Evolutionary conservation across 2,329 filamentous ascomycete genomes (phyloP).

Genomic region (Colletotrichum graminicola): DNA sequence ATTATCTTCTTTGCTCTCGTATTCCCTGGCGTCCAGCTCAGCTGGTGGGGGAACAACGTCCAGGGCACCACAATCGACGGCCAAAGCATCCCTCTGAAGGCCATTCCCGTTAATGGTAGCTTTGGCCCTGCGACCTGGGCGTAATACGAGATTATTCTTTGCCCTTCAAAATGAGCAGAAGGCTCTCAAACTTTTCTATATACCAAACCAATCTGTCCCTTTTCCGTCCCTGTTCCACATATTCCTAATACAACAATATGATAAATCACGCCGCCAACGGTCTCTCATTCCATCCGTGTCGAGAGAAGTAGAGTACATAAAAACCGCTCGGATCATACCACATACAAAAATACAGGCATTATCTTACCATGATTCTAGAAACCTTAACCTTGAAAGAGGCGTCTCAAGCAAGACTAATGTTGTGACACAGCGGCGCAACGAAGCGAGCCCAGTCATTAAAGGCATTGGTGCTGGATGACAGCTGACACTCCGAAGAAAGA

Average conservation of each 20-base stretch:
- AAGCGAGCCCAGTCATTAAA: constrained; percentile 58
- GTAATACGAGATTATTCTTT: neutral
- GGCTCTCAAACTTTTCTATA: neutral
- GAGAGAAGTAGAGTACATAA: neutral
- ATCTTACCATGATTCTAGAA: neutral
- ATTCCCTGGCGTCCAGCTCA: constrained; percentile 53
- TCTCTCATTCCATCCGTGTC: neutral
- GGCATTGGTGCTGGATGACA: constrained; percentile 40
- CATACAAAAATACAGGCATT: neutral
- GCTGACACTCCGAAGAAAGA: constrained; percentile 15
- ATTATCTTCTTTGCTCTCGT: constrained; percentile 59
- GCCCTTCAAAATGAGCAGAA: neutral
- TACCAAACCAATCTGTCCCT: neutral
- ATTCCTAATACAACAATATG: neutral
- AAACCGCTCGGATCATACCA: neutral
- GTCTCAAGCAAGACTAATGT: constrained; percentile 55
- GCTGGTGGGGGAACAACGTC: constrained; percentile 56
- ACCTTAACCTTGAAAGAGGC: neutral
- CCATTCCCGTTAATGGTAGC: constrained; percentile 26
- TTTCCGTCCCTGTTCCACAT: neutral
- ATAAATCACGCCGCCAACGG: neutral
- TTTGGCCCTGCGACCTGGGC: constrained; percentile 33
- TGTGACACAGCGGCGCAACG: constrained; percentile 55
- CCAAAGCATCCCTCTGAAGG: constrained; percentile 45
- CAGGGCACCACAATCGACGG: constrained; percentile 55